Base-by-base conservation (phyloP, 768 basidiomycete species). In the Hericium alpestre region DNA sequence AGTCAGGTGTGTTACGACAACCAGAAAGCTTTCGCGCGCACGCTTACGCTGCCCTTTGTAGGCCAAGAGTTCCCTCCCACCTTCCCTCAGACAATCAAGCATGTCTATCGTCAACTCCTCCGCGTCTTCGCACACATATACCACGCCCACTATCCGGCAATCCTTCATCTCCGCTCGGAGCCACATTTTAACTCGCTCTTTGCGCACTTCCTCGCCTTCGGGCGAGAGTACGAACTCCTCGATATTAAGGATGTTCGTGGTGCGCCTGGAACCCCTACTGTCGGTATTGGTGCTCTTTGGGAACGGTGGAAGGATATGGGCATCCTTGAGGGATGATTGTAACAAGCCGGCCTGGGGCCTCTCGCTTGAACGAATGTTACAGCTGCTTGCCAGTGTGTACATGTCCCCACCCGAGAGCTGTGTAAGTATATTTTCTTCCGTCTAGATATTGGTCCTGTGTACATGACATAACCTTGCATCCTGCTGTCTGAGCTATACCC, bases 121-220 rank as follows among this genome's bases (percentile, higher is more conserved):
- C 90, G 95, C 51, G 89, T 98, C 62, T 97, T 97, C 67, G 94
- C 95, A 10, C 95, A 98, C 75, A 82, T 98, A 64, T 98, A 97
- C 69, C 87, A 97, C 68, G 89, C 91, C 9, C 95, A 98, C 67
- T 98, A 93, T 67, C 76, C 79, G 2, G 85, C 90, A 63, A 87
- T 97, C 66, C 81, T 98, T 22, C 93, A 98, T 66, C 81, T 98
- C 23, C 90, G 91, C 41, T 84, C 88, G 10, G 95, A 98, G 67
- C 90, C 90, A 0, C 93, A 95, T 69, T 94, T 95, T 75, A 95
- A 95, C 70, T 95, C 93, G 3, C 83, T 98, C 39, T 98, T 98
- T 70, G 95, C 95, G 0, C 95, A 98, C 71, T 99, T 96, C 74
- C 76, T 98, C 53, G 93, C 94, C 0, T 98, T 98, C 65, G 95